Evolutionary conservation across 441 rosid genomes (phyloP).

Genomic region (California macrophylla): DNA sequence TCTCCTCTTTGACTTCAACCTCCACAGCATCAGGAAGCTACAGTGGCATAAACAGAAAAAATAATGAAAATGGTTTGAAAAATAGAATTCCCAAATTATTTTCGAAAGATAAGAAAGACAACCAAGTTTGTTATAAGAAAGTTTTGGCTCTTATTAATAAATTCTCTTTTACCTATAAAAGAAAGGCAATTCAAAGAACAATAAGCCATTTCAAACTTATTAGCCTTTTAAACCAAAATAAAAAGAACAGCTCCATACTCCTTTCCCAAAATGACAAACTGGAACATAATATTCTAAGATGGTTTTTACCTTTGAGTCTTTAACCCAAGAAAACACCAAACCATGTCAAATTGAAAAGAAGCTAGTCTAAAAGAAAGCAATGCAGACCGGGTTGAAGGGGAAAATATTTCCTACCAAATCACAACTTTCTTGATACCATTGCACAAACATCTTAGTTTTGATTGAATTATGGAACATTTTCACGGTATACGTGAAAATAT

Average conservation of each 20-base stretch:
- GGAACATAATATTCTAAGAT: not conserved
- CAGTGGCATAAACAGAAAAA: constrained; percentile 17
- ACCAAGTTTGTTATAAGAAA: not conserved
- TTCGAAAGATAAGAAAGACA: not conserved
- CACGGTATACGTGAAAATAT: constrained; percentile 8
- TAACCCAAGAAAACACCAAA: not conserved
- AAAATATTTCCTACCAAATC: not conserved
- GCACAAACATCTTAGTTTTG: not conserved
- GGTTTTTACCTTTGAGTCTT: not conserved
- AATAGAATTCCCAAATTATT: not conserved
- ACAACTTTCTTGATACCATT: not conserved
- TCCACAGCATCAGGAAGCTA: constrained; percentile 62
- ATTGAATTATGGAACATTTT: not conserved
- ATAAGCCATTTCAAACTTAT: not conserved
- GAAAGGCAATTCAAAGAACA: not conserved
- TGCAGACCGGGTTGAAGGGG: not conserved
- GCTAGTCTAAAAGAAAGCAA: not conserved
- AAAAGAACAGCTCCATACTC: not conserved
- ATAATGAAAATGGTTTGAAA: not conserved
- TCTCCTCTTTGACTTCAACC: constrained; percentile 61
- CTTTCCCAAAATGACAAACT: not conserved
- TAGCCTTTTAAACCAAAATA: not conserved
- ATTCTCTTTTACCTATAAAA: not conserved
- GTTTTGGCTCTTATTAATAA: too few species aligned
- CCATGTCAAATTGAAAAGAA: not conserved